Conservation (phyloP, 176 grass and related monocot species). For the Elaeis guineensis region DNA sequence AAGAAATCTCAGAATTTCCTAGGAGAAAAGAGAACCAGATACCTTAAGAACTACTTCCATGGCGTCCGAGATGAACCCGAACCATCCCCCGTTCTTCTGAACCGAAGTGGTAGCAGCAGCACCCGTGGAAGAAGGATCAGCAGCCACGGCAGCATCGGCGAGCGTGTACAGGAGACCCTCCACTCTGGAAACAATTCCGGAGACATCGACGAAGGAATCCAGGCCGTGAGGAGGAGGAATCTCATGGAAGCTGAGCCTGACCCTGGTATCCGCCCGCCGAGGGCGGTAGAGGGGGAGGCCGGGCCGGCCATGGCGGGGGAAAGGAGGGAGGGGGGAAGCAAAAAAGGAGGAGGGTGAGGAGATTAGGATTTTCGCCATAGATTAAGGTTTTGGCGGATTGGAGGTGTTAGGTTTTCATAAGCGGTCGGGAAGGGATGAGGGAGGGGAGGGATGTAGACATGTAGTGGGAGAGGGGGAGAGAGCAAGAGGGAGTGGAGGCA, state of each 20-base stretch:
- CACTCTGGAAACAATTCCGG: slow-evolving; percentile 48
- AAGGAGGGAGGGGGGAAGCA: slow-evolving; percentile 32
- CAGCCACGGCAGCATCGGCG: slow-evolving; percentile 70
- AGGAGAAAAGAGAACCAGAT: slow-evolving; percentile 1
- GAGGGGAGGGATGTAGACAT: not conserved
- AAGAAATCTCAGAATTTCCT: not conserved
- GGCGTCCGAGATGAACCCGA: too few species aligned
- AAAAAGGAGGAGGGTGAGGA: slow-evolving; percentile 37
- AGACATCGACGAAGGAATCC: slow-evolving; percentile 28
- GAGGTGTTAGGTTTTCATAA: slow-evolving; percentile 43
- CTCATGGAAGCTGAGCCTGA: slow-evolving; percentile 52
- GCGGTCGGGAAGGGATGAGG: not conserved
- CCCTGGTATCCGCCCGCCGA: slow-evolving; percentile 27
- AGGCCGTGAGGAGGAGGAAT: slow-evolving; percentile 20
- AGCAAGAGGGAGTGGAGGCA: slow-evolving; percentile 1
- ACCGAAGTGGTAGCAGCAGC: slow-evolving; percentile 22
- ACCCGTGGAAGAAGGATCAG: slow-evolving; percentile 20
- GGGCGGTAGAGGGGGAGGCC: slow-evolving; percentile 20
- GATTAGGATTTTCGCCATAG: slow-evolving; percentile 73
- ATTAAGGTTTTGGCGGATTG: not conserved
- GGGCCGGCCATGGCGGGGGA: slow-evolving; percentile 20
- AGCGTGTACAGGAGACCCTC: slow-evolving; percentile 81
- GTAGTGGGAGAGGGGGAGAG: not conserved
- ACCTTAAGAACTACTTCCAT: slow-evolving; percentile 91
- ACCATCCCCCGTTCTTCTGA: slow-evolving; percentile 83